A percentile compares a stretch with the other conserved stretches of the same genome.
Evolutionary conservation across 2,329 filamentous ascomycete species (phyloP).

Genomic region (Cladophialophora chaetospira): DNA sequence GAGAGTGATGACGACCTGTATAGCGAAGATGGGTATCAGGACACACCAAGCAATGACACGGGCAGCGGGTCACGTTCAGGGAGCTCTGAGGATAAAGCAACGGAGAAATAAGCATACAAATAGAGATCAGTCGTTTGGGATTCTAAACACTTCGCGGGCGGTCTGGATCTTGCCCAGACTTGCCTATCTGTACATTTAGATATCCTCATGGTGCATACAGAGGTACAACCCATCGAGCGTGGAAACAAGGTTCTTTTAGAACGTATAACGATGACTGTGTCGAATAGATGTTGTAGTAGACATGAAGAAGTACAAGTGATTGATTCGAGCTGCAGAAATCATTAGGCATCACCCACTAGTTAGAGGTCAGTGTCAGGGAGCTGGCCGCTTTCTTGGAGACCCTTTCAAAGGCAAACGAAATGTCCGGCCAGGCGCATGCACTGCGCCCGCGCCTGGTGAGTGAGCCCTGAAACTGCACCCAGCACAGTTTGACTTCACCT

Average conservation of each 20-base stretch:
- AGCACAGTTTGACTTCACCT: conserved; percentile 12
- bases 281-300: too few species aligned
- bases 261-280: too few species aligned
- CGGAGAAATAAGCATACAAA: conserved; percentile 18
- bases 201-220: conserved; percentile 12
- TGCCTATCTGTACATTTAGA: conserved; percentile 1
- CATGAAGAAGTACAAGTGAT: too few species aligned
- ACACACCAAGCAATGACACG: conserved; percentile 33
- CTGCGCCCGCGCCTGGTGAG: neutral
- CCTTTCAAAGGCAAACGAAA: neutral
- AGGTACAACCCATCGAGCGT: neutral
- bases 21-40: conserved; percentile 44
- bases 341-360: too few species aligned
- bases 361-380: too few species aligned
- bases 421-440: conserved; percentile 9
- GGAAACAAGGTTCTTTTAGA: too few species aligned
- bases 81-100: conserved; percentile 26
- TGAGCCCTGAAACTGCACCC: conserved; percentile 13
- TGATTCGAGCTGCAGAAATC: too few species aligned
- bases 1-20: conserved; percentile 73
- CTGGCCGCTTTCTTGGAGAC: conserved; percentile 8
- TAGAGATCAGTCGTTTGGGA: conserved; percentile 3
- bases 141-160: neutral
- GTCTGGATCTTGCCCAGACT: neutral
- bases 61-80: conserved; percentile 28